phyloP scores from a whole-genome alignment of 148 eudicot genomes.

The Rhododendron williamsianum region DNA sequence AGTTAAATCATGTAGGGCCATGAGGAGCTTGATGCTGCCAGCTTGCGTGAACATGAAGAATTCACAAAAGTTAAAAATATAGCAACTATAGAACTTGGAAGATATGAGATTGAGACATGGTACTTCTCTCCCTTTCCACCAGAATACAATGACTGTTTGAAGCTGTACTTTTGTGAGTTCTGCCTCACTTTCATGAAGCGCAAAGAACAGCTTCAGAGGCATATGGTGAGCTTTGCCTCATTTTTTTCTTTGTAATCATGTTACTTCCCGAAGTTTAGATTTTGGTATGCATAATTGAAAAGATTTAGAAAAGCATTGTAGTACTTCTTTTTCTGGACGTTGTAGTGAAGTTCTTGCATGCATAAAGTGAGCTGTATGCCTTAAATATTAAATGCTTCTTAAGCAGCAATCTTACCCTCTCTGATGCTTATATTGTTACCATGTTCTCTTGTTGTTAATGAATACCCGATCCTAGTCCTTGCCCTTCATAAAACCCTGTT shows the following conservation, averaged over 20 bases:
- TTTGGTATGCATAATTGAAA: background rate
- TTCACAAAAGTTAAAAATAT: slow-evolving; percentile 97
- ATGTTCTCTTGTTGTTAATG: background rate
- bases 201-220: slow-evolving; percentile 89
- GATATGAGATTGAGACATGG: slow-evolving; percentile 99
- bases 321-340: background rate
- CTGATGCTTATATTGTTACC: background rate
- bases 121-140: slow-evolving; percentile 99
- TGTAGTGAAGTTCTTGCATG: background rate
- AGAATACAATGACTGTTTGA: slow-evolving; percentile 85
- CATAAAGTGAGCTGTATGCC: background rate
- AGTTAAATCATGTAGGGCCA: too few species aligned
- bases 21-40: slow-evolving; percentile 98
- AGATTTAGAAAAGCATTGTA: background rate
- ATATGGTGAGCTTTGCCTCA: slow-evolving; percentile 63
- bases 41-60: slow-evolving; percentile 99
- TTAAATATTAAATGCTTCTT: background rate
- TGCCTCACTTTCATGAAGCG: slow-evolving; percentile 98
- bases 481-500: background rate
- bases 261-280: background rate
- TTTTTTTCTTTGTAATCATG: background rate
- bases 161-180: slow-evolving; percentile 96
- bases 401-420: background rate
- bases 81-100: slow-evolving; percentile 90
- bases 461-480: background rate